Evolutionary conservation across 495 filamentous ascomycete species (phyloP), one percentile per base, ranked within the genome.

Genomic region (Paragyromitra xinjiangensis): DNA sequence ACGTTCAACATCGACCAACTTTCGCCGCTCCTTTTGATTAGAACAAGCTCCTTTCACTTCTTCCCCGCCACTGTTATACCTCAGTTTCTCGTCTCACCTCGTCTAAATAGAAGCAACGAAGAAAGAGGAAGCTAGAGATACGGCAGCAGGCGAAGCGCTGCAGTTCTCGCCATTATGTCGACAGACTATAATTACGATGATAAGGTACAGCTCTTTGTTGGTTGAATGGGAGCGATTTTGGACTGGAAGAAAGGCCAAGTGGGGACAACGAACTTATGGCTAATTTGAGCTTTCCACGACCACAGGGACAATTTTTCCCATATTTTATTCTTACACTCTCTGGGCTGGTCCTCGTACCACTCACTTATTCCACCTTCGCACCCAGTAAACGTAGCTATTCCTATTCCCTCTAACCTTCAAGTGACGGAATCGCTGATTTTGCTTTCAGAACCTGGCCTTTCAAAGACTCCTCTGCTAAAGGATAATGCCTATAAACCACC

Each of bases 121-220:
- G 45, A 48, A 58, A 78, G 50, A 22, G 42, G 42, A 50, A 55
- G 22, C 73, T 78, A 45, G 40, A 71, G 39, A 48, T 64, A 78
- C 45, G 50, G 55, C 44, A 78, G 42, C 55, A 7, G 64, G 72
- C n/a, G 51, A 77, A 77, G 64, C 56, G 64, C 76, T 71, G 51
- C 56, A 73, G 50, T 61, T 71, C 51, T 63, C 51, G 79, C 84
- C 89, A 89, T 83, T 81, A 97, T 96, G 93, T 94, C 93, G 82
- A 93, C 93, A 79, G 95, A 98, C 84, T 99, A 99, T 87, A 95
- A 91, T 80, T 99, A 99, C 85, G 95, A 99, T 88, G 93, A 97
- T 82, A 88, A 94, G 90, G 92, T 92, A 79, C 53, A 85, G 51
- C 45, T 62, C 58, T 67, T 74, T 45, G 42, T 19, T 48, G 7